These are phyloP conservation scores for Russula emetica DNA, from an alignment of 768 basidiomycete species.

Conservation along the genomic window DNA sequence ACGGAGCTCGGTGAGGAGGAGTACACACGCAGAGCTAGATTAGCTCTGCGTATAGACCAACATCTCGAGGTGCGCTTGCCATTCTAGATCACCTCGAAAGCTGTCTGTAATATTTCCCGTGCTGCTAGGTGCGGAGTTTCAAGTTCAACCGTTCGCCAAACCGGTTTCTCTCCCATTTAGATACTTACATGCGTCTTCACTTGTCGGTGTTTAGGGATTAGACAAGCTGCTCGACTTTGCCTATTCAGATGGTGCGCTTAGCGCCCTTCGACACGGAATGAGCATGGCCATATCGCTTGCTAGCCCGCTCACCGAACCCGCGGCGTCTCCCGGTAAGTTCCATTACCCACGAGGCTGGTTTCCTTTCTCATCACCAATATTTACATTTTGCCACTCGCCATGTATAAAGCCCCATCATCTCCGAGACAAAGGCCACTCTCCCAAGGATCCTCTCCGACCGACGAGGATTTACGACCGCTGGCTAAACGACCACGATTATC, in stretches of 20 bases:
- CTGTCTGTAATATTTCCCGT: slow-evolving; percentile 16
- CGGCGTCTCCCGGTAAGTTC: slow-evolving; percentile 51
- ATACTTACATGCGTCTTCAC: background rate
- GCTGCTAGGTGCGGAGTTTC: slow-evolving; percentile 28
- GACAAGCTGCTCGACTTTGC: slow-evolving; percentile 75
- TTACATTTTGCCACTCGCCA: slow-evolving; percentile 15
- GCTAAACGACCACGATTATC: slow-evolving; percentile 31
- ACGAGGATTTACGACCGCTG: slow-evolving; percentile 57
- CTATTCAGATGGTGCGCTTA: slow-evolving; percentile 66
- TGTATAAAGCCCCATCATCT: slow-evolving; percentile 33
- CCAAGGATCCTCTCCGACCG: slow-evolving; percentile 39
- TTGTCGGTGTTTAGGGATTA: slow-evolving; percentile 51
- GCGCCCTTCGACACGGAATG: slow-evolving; percentile 70
- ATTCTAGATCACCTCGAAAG: background rate
- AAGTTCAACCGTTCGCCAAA: slow-evolving; percentile 23
- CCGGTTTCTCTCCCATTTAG: slow-evolving; percentile 3
- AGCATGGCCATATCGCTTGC: slow-evolving; percentile 47
- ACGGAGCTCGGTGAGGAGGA: slow-evolving; percentile 53
- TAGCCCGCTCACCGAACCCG: slow-evolving; percentile 43
- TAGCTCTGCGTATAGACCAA: slow-evolving; percentile 79
- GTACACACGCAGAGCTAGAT: slow-evolving; percentile 64
- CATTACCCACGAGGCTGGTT: slow-evolving; percentile 28
- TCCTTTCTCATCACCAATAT: slow-evolving; percentile 25
- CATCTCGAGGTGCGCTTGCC: slow-evolving; percentile 60
- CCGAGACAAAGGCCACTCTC: slow-evolving; percentile 30